A percentile compares a stretch with the other conserved stretches of the same genome.
Conservation (phyloP, 257 asterid species). For the Dorcoceras hygrometricum region DNA sequence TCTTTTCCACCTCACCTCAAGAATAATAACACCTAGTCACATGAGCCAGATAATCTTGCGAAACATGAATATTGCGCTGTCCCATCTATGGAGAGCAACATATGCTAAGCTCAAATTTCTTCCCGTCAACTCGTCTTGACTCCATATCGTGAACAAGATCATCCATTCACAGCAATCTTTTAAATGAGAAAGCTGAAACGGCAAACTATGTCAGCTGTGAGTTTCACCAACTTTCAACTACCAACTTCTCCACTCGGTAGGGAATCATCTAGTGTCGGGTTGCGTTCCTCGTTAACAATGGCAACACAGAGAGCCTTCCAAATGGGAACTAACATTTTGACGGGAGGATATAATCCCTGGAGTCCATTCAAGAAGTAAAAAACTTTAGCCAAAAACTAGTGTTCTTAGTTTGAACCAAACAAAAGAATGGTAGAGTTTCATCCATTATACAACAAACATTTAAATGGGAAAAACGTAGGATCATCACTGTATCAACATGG, state of each 20-base stretch:
- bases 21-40: neutral
- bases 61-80: neutral
- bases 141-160: neutral
- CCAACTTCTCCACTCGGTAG: constrained; percentile 5
- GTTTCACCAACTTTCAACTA: constrained; percentile 3
- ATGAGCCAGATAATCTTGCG: neutral
- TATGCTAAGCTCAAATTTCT: neutral
- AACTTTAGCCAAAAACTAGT: neutral
- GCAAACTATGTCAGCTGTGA: constrained; percentile 6
- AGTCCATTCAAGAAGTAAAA: constrained; percentile 9
- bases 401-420: neutral
- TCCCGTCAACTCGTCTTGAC: neutral
- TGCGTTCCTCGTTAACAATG: constrained; percentile 20
- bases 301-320: constrained; percentile 82
- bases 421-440: neutral
- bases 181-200: constrained; percentile 11
- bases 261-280: constrained; percentile 20
- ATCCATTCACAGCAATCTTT: neutral
- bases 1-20: neutral
- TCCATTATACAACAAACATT: neutral
- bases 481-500: neutral
- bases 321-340: constrained; percentile 68
- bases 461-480: neutral
- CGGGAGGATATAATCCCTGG: constrained; percentile 70
- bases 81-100: neutral